Conservation (phyloP, 2,329 filamentous ascomycete genomes). For the Diplodia sapinea region DNA sequence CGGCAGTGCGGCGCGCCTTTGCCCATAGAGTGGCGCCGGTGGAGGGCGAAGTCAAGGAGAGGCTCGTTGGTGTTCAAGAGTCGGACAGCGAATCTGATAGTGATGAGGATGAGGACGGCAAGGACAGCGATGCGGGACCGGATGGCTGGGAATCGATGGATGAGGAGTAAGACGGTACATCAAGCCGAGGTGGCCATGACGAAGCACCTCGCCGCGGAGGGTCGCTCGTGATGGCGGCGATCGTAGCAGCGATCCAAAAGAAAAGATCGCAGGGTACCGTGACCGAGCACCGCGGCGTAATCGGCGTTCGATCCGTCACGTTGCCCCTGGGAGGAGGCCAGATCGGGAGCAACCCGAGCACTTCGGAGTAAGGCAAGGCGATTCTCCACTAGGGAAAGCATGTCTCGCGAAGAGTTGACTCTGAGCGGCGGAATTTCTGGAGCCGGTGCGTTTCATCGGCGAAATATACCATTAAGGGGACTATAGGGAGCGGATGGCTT, state of each 20-base stretch:
- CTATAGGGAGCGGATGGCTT: slow-evolving; percentile 9
- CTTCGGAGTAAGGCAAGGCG: slow-evolving; percentile 2
- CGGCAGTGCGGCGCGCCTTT: slow-evolving; percentile 82
- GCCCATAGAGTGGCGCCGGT: slow-evolving; percentile 68
- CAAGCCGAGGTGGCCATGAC: neutral
- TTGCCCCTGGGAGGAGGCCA: neutral
- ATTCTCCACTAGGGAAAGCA: slow-evolving; percentile 10
- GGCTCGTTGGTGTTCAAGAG: slow-evolving; percentile 74
- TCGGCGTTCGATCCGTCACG: slow-evolving; percentile 16
- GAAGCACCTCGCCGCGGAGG: neutral
- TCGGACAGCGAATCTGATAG: slow-evolving; percentile 67
- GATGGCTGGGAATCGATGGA: slow-evolving; percentile 52
- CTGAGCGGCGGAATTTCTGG: slow-evolving; percentile 19
- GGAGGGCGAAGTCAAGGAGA: slow-evolving; percentile 71
- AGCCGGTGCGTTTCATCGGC: slow-evolving; percentile 25
- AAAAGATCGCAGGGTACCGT: slow-evolving; percentile 2
- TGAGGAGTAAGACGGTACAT: slow-evolving; percentile 44
- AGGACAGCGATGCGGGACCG: slow-evolving; percentile 41
- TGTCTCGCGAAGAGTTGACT: slow-evolving; percentile 21
- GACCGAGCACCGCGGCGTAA: slow-evolving; percentile 10
- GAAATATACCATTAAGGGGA: slow-evolving; percentile 26
- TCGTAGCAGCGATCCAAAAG: neutral
- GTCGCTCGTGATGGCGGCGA: neutral
- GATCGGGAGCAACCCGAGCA: slow-evolving; percentile 10
- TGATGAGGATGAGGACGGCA: slow-evolving; percentile 51